A percentile compares a stretch with the other conserved stretches of the same genome.
These are phyloP conservation scores for Phytophthora lateralis DNA, from an alignment of 352 stramenopile species.

Conservation along the genomic window DNA sequence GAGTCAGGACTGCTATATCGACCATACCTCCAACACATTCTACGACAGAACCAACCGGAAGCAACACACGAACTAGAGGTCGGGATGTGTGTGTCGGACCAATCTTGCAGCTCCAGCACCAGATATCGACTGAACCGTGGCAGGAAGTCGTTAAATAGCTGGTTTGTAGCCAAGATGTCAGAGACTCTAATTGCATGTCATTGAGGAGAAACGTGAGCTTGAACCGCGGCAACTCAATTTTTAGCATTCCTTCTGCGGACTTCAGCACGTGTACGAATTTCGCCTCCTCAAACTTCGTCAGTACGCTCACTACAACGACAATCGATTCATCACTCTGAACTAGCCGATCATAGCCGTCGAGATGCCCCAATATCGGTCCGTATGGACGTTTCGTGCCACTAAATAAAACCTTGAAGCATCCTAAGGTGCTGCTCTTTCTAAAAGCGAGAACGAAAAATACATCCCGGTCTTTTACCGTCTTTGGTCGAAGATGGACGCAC, in stretches of 20 bases:
- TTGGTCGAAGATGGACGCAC: constrained; percentile 45
- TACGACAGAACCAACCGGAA: constrained; percentile 42
- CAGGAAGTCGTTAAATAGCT: constrained; percentile 49
- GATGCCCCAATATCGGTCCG: constrained; percentile 14
- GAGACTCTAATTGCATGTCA: constrained; percentile 28
- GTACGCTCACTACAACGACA: constrained; percentile 6
- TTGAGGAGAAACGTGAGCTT: constrained; percentile 43
- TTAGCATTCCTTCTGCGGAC: constrained; percentile 17
- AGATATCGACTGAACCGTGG: constrained; percentile 47
- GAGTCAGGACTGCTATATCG: constrained; percentile 18
- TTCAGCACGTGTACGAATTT: constrained; percentile 42
- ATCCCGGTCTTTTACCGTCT: constrained; percentile 12
- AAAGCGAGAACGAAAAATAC: constrained; percentile 31
- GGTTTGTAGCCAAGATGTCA: constrained; percentile 34
- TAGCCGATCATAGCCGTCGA: constrained; percentile 31
- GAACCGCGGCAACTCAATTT: constrained; percentile 50
- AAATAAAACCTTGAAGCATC: constrained; percentile 42
- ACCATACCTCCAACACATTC: constrained; percentile 17
- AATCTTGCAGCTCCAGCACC: constrained; percentile 28
- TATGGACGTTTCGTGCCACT: constrained; percentile 26
- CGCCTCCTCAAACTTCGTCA: constrained; percentile 52
- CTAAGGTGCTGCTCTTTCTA: background rate
- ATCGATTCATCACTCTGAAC: constrained; percentile 16
- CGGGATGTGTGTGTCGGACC: constrained; percentile 24
- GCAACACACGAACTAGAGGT: constrained; percentile 31